Base-by-base conservation (phyloP, 805 yeast species). In the Kodamaea hsintzibuensis region DNA sequence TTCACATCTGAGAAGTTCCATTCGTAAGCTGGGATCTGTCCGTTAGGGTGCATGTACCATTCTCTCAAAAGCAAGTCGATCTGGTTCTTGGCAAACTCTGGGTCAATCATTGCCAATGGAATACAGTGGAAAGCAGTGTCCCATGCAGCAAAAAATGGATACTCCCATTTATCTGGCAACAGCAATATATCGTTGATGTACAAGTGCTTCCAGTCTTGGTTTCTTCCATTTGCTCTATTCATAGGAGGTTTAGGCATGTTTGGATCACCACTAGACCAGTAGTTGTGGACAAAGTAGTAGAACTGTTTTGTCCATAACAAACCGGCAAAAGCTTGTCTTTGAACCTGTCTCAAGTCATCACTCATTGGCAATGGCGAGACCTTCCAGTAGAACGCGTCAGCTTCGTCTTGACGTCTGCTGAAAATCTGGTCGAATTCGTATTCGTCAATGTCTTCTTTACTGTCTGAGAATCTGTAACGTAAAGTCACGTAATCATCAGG, bases 11-110 rank as follows among this genome's bases (percentile, higher is more conserved):
- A 78, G 64, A 91, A 91, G 68, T 92, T 91, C 98, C 98, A 91
- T 71, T 91, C 98, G 69, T 91, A 91, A 12, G 97, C 97, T 0
- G 98, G 97, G 59, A 91, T 83, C 71, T 92, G 97, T n/a, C 98
- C 98, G 68, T 91, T 91, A 46, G 97, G 97, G 67, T 93, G 97
- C 96, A 91, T 90, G 67, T 91, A 91, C 97, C 97, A 91, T 71
- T 91, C 98, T 65, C 97, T 81, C 30, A 96, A 87, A 67, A 91
- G 75, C 54, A 91, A 74, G 67, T 88, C 96, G 61, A 91, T 79
- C 72, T 91, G 97, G 62, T 83, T 86, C 69, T 91, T 91, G 37
- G 97, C 96, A 73, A 89, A 91, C 52, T 82, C 90, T 1, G 97
- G 96, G 69, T 91, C 98, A 64, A 91, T 84, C 91, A 91, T 89